Percentiles rank a stretch among this genome's conserved stretches.
These are phyloP conservation scores for Blastomyces parvus DNA, from an alignment of 2,329 filamentous ascomycete genomes.

Conservation along the genomic window DNA sequence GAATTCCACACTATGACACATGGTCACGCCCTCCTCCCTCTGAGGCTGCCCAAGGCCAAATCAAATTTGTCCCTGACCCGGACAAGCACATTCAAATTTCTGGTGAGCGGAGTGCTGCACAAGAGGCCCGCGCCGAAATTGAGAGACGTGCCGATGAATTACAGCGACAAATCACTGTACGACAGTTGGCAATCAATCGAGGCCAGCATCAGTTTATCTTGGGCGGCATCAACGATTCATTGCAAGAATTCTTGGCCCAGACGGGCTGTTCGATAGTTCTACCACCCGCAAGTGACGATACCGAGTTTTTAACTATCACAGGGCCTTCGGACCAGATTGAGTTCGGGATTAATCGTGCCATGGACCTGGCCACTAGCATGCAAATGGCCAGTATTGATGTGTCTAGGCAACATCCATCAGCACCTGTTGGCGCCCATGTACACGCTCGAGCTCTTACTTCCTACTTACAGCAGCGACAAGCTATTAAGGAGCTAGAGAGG, in stretches of 20 bases:
- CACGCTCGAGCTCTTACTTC: conserved; percentile 82
- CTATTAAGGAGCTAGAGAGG: conserved; percentile 73
- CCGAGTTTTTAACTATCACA: conserved; percentile 74
- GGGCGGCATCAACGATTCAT: conserved; percentile 66
- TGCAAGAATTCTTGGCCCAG: conserved; percentile 78
- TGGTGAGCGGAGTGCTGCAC: conserved; percentile 74
- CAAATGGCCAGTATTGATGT: conserved; percentile 76
- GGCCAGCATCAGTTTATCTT: conserved; percentile 93
- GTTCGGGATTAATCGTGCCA: conserved; percentile 68
- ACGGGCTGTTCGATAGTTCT: conserved; percentile 86
- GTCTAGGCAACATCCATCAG: conserved; percentile 65
- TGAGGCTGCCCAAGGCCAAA: conserved; percentile 52
- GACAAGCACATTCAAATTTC: conserved; percentile 75
- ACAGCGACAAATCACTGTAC: conserved; percentile 62
- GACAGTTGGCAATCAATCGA: conserved; percentile 72
- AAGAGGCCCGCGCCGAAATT: conserved; percentile 68
- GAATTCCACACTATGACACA: conserved; percentile 71
- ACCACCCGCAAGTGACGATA: conserved; percentile 64
- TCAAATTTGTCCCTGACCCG: conserved; percentile 60
- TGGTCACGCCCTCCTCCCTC: conserved; percentile 61
- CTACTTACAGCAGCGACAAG: conserved; percentile 72
- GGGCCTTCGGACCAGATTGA: conserved; percentile 67
- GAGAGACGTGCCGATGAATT: conserved; percentile 70
- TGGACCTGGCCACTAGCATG: conserved; percentile 82
- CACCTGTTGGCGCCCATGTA: conserved; percentile 59